Evolutionary conservation across 495 filamentous ascomycete genomes (phyloP).

Genomic region (Neohortaea acidophila): DNA sequence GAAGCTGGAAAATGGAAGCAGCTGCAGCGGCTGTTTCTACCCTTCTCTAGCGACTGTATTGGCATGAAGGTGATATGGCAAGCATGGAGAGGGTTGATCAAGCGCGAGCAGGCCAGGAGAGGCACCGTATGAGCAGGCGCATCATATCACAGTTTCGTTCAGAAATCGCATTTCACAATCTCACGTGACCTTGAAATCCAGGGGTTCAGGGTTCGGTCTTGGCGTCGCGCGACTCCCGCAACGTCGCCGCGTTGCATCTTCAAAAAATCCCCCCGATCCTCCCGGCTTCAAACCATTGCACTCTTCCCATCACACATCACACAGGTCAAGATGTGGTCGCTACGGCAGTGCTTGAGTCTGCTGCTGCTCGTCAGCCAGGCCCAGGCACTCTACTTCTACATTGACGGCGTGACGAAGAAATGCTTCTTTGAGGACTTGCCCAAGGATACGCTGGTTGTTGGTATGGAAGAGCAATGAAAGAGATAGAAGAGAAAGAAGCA

Average conservation of each 20-base stretch:
- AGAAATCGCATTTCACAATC: background rate
- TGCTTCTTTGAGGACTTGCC: conserved; percentile 98
- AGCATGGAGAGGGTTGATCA: too few relatives aligned
- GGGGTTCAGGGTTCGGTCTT: background rate
- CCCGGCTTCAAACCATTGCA: background rate
- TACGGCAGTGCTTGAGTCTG: conserved; percentile 29
- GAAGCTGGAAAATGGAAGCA: too few relatives aligned
- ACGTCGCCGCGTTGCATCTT: background rate
- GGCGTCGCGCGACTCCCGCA: background rate
- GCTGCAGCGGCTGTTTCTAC: too few relatives aligned
- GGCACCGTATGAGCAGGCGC: too few relatives aligned
- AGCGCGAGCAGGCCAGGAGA: too few relatives aligned
- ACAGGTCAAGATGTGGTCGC: conserved; percentile 26
- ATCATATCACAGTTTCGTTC: too few relatives aligned
- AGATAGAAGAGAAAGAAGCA: background rate
- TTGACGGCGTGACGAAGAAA: conserved; percentile 65
- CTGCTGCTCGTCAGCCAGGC: conserved; percentile 38
- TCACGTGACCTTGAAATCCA: background rate
- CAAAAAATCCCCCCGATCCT: background rate
- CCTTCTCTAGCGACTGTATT: too few relatives aligned
- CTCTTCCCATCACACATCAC: background rate
- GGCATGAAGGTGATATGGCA: too few relatives aligned
- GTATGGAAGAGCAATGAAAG: conserved; percentile 26
- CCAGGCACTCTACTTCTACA: conserved; percentile 87
- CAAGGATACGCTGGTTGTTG: conserved; percentile 92